Conservation (phyloP, 2,329 filamentous ascomycete species). For the Claviceps maximensis region DNA sequence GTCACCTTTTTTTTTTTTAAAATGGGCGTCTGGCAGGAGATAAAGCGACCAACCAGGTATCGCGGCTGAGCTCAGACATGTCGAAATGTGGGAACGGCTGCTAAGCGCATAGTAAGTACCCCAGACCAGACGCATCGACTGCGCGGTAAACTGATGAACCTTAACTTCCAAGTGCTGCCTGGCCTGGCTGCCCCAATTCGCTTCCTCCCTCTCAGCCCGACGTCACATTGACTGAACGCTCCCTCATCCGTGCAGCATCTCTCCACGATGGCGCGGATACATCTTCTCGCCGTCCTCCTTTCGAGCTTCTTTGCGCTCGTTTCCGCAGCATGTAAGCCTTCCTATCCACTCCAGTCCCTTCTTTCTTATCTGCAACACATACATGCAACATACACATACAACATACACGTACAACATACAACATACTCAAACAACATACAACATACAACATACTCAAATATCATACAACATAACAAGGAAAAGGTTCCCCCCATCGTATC, state of each 20-base stretch:
- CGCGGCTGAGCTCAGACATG: constrained; percentile 1
- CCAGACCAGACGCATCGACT: too few relatives aligned
- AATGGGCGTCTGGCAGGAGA: too few relatives aligned
- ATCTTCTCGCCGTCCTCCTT: constrained; percentile 23
- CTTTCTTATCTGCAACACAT: background rate
- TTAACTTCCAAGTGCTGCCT: too few relatives aligned
- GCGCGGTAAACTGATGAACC: too few relatives aligned
- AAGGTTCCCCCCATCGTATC: background rate
- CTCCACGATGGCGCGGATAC: constrained; percentile 27
- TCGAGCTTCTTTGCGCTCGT: constrained; percentile 21
- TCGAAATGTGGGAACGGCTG: background rate
- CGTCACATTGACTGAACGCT: too few relatives aligned
- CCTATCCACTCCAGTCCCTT: background rate
- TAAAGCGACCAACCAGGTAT: constrained; percentile 14
- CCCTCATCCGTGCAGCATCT: background rate
- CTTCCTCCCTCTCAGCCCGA: background rate
- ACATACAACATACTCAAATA: too few relatives aligned
- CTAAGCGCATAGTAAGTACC: background rate
- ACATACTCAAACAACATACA: too few relatives aligned
- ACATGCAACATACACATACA: too few relatives aligned
- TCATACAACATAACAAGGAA: too few relatives aligned
- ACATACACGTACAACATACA: background rate
- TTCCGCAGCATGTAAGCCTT: constrained; percentile 29
- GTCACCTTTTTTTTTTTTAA: constrained; percentile 3
- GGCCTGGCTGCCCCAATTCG: too few relatives aligned